Evolutionary conservation across 2,329 filamentous ascomycete species (phyloP).

Genomic region (Cladophialophora bantiana): DNA sequence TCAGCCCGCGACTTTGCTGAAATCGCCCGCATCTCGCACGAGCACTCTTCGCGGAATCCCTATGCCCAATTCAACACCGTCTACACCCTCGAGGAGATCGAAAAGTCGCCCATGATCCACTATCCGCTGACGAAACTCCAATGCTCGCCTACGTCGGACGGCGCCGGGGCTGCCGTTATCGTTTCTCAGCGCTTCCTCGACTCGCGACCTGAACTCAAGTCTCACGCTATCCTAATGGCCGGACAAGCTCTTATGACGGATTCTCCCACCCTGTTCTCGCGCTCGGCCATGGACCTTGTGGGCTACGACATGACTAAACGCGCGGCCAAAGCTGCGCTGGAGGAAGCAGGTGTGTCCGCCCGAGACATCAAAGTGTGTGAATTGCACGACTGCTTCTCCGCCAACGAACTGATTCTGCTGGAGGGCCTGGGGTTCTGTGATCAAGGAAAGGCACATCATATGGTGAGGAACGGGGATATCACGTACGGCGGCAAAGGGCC

Average conservation of each 20-base stretch:
- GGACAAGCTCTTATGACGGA: slow-evolving; percentile 88
- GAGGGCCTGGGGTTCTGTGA: slow-evolving; percentile 82
- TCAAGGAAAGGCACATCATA: slow-evolving; percentile 85
- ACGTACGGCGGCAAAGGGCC: slow-evolving; percentile 79
- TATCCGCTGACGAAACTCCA: slow-evolving; percentile 93
- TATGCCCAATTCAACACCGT: slow-evolving; percentile 97
- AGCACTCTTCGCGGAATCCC: slow-evolving; percentile 87
- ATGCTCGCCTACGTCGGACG: slow-evolving; percentile 95
- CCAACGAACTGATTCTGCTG: slow-evolving; percentile 90
- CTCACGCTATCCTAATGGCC: slow-evolving; percentile 83
- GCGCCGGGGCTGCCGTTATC: slow-evolving; percentile 84
- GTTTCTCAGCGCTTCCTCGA: slow-evolving; percentile 90
- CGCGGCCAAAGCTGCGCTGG: slow-evolving; percentile 73
- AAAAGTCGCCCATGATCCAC: slow-evolving; percentile 78
- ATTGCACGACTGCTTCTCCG: slow-evolving; percentile 94
- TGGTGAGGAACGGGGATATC: slow-evolving; percentile 86
- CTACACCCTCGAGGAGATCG: slow-evolving; percentile 84
- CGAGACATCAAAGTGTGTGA: slow-evolving; percentile 83
- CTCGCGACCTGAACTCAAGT: slow-evolving; percentile 80
- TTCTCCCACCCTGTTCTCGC: slow-evolving; percentile 75
- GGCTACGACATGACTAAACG: slow-evolving; percentile 83
- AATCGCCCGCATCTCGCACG: slow-evolving; percentile 91
- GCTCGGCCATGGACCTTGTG: slow-evolving; percentile 84
- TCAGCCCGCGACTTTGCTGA: slow-evolving; percentile 87
- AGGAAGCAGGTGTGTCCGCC: slow-evolving; percentile 72